Evolutionary conservation across 2,329 filamentous ascomycete genomes (phyloP).

Genomic region (Arthrinium puccinioides): DNA sequence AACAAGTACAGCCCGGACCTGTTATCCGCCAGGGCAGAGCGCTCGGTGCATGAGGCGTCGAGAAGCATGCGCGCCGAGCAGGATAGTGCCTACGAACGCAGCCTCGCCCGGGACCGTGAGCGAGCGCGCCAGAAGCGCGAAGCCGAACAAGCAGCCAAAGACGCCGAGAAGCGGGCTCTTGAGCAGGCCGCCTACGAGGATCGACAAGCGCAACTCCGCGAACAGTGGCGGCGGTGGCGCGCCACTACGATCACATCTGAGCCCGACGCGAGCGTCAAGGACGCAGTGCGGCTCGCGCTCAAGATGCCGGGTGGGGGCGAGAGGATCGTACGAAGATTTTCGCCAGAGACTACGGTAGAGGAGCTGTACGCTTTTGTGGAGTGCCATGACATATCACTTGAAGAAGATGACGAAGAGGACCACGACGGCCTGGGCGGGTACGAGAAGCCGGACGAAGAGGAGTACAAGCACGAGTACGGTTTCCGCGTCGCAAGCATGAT

Average conservation of each 20-base stretch:
- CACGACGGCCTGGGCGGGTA: conserved; percentile 23
- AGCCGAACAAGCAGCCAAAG: conserved; percentile 63
- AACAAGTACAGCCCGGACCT: conserved; percentile 71
- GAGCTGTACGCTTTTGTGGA: conserved; percentile 96
- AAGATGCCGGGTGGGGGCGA: conserved; percentile 58
- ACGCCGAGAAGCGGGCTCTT: conserved; percentile 55
- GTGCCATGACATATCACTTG: conserved; percentile 59
- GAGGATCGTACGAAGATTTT: conserved; percentile 71
- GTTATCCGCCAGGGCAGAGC: conserved; percentile 64
- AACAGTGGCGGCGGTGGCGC: conserved; percentile 78
- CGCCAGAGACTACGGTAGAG: conserved; percentile 63
- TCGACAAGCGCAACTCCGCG: conserved; percentile 33
- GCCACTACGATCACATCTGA: conserved; percentile 60
- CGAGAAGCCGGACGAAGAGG: conserved; percentile 40
- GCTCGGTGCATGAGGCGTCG: conserved; percentile 74
- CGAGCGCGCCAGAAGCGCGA: conserved; percentile 70
- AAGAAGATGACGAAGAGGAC: conserved; percentile 13
- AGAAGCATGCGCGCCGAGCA: conserved; percentile 79
- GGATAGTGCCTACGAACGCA: conserved; percentile 89
- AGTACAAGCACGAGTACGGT: conserved; percentile 73
- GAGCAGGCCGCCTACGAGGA: conserved; percentile 55
- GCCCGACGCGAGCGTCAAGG: conserved; percentile 54
- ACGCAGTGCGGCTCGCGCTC: conserved; percentile 63
- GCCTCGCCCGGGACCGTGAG: conserved; percentile 79
- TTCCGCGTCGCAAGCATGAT: conserved; percentile 82